These are phyloP conservation scores for Darksidea phi DNA, from an alignment of 495 filamentous ascomycete species.

Conservation along the genomic window DNA sequence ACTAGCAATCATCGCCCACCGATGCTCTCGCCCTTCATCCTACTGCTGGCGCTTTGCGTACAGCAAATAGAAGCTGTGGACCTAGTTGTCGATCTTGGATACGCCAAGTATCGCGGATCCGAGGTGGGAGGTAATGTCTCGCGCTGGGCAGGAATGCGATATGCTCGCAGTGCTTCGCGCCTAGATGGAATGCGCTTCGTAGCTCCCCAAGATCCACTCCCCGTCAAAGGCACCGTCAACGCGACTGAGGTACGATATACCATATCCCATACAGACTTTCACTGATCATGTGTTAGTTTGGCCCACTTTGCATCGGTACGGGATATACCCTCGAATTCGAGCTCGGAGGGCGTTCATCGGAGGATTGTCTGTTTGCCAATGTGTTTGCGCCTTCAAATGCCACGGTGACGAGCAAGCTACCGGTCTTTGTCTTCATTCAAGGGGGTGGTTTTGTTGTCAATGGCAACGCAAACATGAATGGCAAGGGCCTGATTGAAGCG, in stretches of 20 bases:
- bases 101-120: slow-evolving; percentile 38
- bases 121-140: slow-evolving; percentile 49
- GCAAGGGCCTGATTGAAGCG: slow-evolving; percentile 57
- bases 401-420: slow-evolving; percentile 51
- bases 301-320: slow-evolving; percentile 42
- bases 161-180: slow-evolving; percentile 54
- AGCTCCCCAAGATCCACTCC: slow-evolving; percentile 55
- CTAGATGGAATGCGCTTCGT: slow-evolving; percentile 59
- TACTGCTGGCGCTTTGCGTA: slow-evolving; percentile 14
- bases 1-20: neutral
- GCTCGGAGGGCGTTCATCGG: slow-evolving; percentile 37
- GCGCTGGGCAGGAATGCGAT: slow-evolving; percentile 67
- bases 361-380: slow-evolving; percentile 76
- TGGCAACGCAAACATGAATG: slow-evolving; percentile 67
- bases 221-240: slow-evolving; percentile 43
- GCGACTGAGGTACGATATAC: slow-evolving; percentile 44
- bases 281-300: slow-evolving; percentile 45
- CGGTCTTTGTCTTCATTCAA: slow-evolving; percentile 73
- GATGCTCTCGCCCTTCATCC: slow-evolving; percentile 3
- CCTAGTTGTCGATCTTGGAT: slow-evolving; percentile 36
- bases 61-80: slow-evolving; percentile 32
- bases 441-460: slow-evolving; percentile 70
- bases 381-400: slow-evolving; percentile 66
- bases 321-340: slow-evolving; percentile 16
- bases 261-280: neutral